These are phyloP conservation scores for Cenchrus fungigraminus DNA, from an alignment of 176 grass and related monocot genomes.

Conservation along the genomic window DNA sequence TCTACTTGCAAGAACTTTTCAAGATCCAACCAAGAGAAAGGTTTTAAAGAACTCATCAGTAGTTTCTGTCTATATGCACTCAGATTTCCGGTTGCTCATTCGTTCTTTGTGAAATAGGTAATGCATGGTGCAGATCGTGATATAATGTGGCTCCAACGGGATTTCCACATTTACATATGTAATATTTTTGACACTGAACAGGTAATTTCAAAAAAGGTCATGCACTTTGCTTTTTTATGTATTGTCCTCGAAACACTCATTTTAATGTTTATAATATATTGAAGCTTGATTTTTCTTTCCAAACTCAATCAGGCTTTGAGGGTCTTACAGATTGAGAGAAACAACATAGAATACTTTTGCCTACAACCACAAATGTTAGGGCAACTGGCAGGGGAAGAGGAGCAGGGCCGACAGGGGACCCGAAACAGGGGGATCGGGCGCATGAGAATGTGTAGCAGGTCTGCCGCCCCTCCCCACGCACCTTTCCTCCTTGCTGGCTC, in stretches of 20 bases:
- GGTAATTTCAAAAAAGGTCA: slow-evolving; percentile 48
- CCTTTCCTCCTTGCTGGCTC: too few relatives aligned
- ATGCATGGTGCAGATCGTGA: too few relatives aligned
- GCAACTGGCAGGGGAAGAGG: too few relatives aligned
- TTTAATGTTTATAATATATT: slow-evolving; percentile 38
- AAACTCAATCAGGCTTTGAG: slow-evolving; percentile 77
- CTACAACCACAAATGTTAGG: too few relatives aligned
- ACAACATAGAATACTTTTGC: slow-evolving; percentile 85
- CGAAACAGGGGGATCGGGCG: too few relatives aligned
- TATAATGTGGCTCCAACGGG: slow-evolving; percentile 89
- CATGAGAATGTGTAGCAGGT: too few relatives aligned
- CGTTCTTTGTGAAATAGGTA: slow-evolving; percentile 54
- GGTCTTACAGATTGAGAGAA: slow-evolving; percentile 89
- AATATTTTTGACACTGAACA: slow-evolving; percentile 96
- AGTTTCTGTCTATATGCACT: slow-evolving; percentile 17
- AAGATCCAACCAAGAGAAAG: slow-evolving; percentile 94
- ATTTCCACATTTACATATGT: slow-evolving; percentile 89
- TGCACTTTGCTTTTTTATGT: slow-evolving; percentile 31
- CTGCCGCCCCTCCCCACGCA: too few relatives aligned
- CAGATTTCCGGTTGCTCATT: slow-evolving; percentile 40
- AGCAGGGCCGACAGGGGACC: too few relatives aligned
- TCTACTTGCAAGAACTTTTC: slow-evolving; percentile 77
- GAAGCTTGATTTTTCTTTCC: slow-evolving; percentile 26
- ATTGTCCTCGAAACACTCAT: slow-evolving; percentile 17
- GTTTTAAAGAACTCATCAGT: slow-evolving; percentile 41